Evolutionary conservation across 1,284 basidiomycete species (phyloP).

Genomic region (Kwoniella shivajii): DNA sequence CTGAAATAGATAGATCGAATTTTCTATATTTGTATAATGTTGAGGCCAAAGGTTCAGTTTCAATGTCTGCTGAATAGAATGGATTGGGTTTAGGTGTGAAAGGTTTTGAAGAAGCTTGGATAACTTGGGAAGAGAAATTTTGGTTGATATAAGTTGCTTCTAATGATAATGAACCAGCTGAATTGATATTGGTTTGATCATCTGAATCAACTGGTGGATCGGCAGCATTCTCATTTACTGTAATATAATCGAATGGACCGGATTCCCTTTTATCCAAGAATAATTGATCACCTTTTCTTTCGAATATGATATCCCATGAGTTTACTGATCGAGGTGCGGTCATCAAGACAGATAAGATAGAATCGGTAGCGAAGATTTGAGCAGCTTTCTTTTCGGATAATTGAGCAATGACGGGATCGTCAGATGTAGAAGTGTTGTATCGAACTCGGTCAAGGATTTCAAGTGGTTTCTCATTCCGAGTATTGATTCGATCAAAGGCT

Average conservation of each 20-base stretch:
- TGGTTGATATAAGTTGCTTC: conserved; percentile 99
- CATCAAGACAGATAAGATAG: conserved; percentile 95
- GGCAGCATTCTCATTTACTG: conserved; percentile 97
- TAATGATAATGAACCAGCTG: conserved; percentile 87
- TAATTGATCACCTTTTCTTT: conserved; percentile 87
- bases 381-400: conserved; percentile 77
- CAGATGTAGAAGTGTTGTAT: conserved; percentile 96
- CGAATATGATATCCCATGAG: conserved; percentile 98
- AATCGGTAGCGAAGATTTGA: conserved; percentile 90
- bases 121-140: conserved; percentile 97
- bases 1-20: conserved; percentile 90
- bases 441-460: conserved; percentile 93
- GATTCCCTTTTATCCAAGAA: conserved; percentile 99
- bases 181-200: conserved; percentile 77
- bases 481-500: conserved; percentile 91
- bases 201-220: conserved; percentile 89
- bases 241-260: conserved; percentile 93
- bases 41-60: conserved; percentile 91
- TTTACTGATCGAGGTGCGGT: conserved; percentile 92
- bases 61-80: conserved; percentile 88
- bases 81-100: conserved; percentile 82
- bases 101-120: conserved; percentile 64
- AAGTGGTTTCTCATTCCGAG: conserved; percentile 85
- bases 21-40: conserved; percentile 96
- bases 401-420: conserved; percentile 92